A percentile compares a stretch with the other conserved stretches of the same genome.
Conservation (phyloP, 2,329 filamentous ascomycete genomes). For the Hypoxylon sp. region DNA sequence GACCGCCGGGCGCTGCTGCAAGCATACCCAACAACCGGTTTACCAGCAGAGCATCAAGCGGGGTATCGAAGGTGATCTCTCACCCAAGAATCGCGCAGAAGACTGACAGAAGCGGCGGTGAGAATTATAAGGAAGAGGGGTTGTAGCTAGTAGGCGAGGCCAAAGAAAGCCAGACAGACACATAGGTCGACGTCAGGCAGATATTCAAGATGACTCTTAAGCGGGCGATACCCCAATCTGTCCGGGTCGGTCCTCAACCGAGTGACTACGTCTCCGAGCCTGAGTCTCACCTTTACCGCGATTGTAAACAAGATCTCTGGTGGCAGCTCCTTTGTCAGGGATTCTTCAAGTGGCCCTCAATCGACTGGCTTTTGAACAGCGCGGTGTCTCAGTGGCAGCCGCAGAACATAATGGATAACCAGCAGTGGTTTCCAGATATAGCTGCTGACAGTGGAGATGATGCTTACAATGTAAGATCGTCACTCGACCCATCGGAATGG, state of each 20-base stretch:
- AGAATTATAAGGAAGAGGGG: conserved; percentile 41
- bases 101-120: conserved; percentile 51
- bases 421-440: conserved; percentile 44
- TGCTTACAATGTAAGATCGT: conserved; percentile 45
- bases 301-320: conserved; percentile 34
- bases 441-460: conserved; percentile 49
- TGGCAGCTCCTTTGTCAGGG: conserved; percentile 15
- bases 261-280: conserved; percentile 34
- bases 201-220: conserved; percentile 48
- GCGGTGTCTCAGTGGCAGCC: conserved; percentile 44
- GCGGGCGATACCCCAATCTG: conserved; percentile 39
- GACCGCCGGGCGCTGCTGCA: conserved; percentile 53
- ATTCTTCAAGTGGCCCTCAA: conserved; percentile 5
- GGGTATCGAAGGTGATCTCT: conserved; percentile 48
- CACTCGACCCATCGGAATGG: conserved; percentile 25
- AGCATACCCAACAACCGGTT: conserved; percentile 52
- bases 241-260: conserved; percentile 44
- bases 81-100: conserved; percentile 43
- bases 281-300: conserved; percentile 46
- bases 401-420: conserved; percentile 47
- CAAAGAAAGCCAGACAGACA: conserved; percentile 43
- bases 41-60: conserved; percentile 43
- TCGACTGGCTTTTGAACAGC: conserved; percentile 27
- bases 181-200: conserved; percentile 32
- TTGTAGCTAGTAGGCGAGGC: conserved; percentile 24